A percentile compares a stretch with the other conserved stretches of the same genome.
These are phyloP conservation scores for Sabuloglossum arenarium DNA, from an alignment of 495 filamentous ascomycete species.

Conservation along the genomic window DNA sequence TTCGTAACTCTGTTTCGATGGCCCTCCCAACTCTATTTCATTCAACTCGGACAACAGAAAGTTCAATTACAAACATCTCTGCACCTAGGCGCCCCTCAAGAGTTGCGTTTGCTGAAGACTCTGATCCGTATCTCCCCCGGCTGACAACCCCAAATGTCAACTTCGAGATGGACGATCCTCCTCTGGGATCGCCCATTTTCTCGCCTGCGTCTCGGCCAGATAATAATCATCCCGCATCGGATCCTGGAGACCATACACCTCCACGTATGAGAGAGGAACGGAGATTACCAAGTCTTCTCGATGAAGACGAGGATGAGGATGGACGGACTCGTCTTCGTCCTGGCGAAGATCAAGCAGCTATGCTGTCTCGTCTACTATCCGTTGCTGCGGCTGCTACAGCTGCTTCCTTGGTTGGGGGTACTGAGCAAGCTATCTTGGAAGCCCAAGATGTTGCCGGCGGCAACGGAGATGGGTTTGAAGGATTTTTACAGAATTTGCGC, in stretches of 20 bases:
- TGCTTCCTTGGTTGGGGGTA: conserved; percentile 22
- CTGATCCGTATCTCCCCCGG: background rate
- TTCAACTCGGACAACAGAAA: background rate
- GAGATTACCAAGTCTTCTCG: background rate
- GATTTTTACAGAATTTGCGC: conserved; percentile 22
- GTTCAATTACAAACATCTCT: background rate
- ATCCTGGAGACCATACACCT: background rate
- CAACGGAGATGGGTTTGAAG: conserved; percentile 24
- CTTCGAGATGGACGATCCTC: background rate
- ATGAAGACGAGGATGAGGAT: background rate
- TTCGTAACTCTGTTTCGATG: conserved; percentile 2
- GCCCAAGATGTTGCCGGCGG: conserved; percentile 16
- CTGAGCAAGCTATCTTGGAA: conserved; percentile 19
- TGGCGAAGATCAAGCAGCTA: conserved; percentile 22
- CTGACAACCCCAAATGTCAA: background rate
- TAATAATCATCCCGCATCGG: background rate
- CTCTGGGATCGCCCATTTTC: background rate
- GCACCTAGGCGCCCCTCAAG: background rate
- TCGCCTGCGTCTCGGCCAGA: background rate
- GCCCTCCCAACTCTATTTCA: background rate
- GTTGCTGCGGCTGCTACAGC: conserved; percentile 25
- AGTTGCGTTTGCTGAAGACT: background rate
- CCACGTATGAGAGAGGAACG: background rate
- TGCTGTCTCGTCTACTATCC: conserved; percentile 22
- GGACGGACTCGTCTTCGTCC: conserved; percentile 14